Evolutionary conservation across 2,329 filamentous ascomycete genomes (phyloP).

Genomic region (Chaetomiaceae sp.): DNA sequence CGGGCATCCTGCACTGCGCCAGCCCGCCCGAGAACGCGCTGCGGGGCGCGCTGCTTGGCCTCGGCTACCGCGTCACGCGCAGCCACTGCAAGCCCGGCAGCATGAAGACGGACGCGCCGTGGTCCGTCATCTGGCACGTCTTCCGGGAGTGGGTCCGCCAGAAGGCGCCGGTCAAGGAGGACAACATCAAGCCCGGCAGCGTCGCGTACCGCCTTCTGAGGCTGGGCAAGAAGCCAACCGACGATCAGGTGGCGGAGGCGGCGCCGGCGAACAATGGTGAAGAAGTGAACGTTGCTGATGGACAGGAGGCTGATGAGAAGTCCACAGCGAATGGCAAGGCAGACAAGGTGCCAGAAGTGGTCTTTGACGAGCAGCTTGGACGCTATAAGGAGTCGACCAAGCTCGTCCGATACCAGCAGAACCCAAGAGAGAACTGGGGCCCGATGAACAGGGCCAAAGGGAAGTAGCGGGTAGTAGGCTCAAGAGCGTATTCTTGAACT

Average conservation of each 20-base stretch:
- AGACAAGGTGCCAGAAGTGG: constrained; percentile 32
- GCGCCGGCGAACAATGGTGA: constrained; percentile 17
- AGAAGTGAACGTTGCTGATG: constrained; percentile 19
- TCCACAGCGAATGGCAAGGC: constrained; percentile 3
- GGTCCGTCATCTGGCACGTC: constrained; percentile 83
- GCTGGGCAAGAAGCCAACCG: constrained; percentile 30
- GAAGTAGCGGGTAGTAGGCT: constrained; percentile 52
- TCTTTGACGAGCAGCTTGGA: constrained; percentile 76
- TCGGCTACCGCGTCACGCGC: constrained; percentile 77
- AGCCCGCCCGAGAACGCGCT: constrained; percentile 75
- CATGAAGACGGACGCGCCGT: constrained; percentile 90
- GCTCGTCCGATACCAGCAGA: constrained; percentile 80
- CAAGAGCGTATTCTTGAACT: background rate
- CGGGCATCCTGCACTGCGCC: constrained; percentile 70
- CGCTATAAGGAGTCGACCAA: constrained; percentile 60
- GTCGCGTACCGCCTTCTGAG: constrained; percentile 66
- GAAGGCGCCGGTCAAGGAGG: constrained; percentile 68
- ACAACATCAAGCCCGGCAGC: constrained; percentile 61
- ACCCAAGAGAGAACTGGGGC: constrained; percentile 90
- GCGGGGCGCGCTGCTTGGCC: constrained; percentile 69
- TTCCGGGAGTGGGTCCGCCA: constrained; percentile 89
- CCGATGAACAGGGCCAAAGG: constrained; percentile 60
- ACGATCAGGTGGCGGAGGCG: constrained; percentile 26
- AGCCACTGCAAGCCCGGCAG: constrained; percentile 87
- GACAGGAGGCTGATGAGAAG: constrained; percentile 25